Evolutionary conservation across 1,284 basidiomycete species (phyloP).

Genomic region (Fistulina hepatica): DNA sequence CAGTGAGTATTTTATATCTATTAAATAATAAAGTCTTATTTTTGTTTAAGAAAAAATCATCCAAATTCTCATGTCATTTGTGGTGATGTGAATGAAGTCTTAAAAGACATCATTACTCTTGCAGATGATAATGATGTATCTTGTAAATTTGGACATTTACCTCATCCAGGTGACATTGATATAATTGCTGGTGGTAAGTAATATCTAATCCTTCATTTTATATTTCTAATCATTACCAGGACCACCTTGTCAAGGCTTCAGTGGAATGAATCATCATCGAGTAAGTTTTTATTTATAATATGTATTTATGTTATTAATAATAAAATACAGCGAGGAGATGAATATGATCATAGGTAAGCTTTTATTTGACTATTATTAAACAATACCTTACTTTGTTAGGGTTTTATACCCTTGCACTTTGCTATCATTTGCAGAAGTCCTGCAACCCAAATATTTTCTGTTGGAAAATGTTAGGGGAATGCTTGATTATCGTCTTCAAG

Average conservation of each 20-base stretch:
- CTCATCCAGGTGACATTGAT: slow-evolving; percentile 7
- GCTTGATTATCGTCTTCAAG: slow-evolving; percentile 2
- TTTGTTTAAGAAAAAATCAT: slow-evolving; percentile 9
- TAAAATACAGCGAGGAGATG: background rate
- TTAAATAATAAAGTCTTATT: background rate
- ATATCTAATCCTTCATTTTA: too few species aligned
- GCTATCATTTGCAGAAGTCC: slow-evolving; percentile 6
- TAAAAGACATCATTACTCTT: slow-evolving; percentile 2
- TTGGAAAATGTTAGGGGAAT: slow-evolving; percentile 13
- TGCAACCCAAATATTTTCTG: slow-evolving; percentile 7
- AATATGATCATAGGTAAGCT: slow-evolving; percentile 6
- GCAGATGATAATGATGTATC: slow-evolving; percentile 4
- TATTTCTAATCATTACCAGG: slow-evolving; percentile 2
- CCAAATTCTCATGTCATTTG: slow-evolving; percentile 2
- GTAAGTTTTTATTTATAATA: background rate
- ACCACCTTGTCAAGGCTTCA: slow-evolving; percentile 12
- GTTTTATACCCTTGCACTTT: slow-evolving; percentile 7
- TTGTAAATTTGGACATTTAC: slow-evolving; percentile 3
- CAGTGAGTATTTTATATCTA: slow-evolving; percentile 1
- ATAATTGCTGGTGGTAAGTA: slow-evolving; percentile 7
- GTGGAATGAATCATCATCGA: slow-evolving; percentile 5
- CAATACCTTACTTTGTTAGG: background rate
- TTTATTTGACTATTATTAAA: background rate
- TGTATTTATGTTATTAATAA: background rate
- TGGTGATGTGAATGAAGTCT: slow-evolving; percentile 5